Percentiles rank a stretch among this genome's conserved stretches.
These are phyloP conservation scores for Nitzschia palea DNA, from an alignment of 108 stramenopile genomes.

Conservation along the genomic window DNA sequence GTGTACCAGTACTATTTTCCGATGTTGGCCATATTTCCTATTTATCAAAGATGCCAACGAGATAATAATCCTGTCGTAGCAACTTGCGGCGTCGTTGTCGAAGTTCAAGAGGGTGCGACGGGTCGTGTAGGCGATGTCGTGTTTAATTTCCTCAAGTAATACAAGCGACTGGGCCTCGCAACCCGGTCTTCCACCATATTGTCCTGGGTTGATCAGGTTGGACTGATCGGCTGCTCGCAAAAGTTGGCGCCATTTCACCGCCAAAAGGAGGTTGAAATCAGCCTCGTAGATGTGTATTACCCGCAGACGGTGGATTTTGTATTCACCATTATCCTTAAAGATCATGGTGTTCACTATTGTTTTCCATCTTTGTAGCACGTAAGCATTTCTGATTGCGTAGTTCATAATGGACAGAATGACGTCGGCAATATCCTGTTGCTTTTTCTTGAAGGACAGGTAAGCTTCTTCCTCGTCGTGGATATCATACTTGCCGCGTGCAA, in stretches of 20 bases:
- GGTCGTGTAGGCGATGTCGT: not conserved
- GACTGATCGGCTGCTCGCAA: not conserved
- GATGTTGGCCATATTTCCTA: too few species aligned
- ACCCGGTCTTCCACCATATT: constrained; percentile 7
- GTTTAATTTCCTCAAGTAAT: not conserved
- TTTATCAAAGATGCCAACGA: not conserved
- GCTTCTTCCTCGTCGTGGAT: not conserved
- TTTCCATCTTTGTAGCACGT: not conserved
- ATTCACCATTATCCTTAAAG: not conserved
- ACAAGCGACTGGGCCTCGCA: too few species aligned
- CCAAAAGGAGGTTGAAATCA: constrained; percentile 1
- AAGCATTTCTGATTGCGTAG: not conserved
- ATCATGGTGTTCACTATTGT: not conserved
- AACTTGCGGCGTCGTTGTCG: not conserved
- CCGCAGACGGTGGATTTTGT: constrained; percentile 2
- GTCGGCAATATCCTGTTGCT: not conserved
- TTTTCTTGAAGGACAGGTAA: not conserved
- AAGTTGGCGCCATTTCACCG: not conserved
- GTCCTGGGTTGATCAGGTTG: not conserved
- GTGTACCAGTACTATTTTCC: not conserved
- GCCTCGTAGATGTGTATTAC: constrained; percentile 20
- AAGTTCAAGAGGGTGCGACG: not conserved
- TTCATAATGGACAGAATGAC: not conserved
- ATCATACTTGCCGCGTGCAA: not conserved
- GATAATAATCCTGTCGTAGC: constrained; percentile 3